phyloP scores from a whole-genome alignment of 2,329 filamentous ascomycete genomes.

The Scedosporium dehoogii region DNA sequence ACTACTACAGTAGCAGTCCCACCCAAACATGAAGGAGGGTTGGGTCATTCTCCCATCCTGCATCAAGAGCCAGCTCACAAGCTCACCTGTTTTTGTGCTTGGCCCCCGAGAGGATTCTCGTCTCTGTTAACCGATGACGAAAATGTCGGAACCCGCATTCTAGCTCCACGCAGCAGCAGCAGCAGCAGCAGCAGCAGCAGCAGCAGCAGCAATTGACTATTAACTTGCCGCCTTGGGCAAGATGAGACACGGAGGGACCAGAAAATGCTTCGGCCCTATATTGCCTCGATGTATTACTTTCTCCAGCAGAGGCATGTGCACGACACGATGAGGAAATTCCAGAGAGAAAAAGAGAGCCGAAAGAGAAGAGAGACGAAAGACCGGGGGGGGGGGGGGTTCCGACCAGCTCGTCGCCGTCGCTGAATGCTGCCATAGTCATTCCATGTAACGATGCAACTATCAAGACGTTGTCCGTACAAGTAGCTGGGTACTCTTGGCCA shows the following conservation, averaged over 20 bases:
- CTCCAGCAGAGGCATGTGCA: not conserved
- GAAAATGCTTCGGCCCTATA: not conserved
- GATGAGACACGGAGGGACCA: not conserved
- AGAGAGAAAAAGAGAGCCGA: too few species aligned
- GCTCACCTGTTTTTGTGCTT: too few species aligned
- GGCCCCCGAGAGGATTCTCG: too few species aligned
- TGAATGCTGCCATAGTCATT: not conserved
- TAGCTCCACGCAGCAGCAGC: not conserved
- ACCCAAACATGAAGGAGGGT: not conserved
- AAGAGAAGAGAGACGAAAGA: too few species aligned
- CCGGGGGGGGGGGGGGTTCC: too few species aligned
- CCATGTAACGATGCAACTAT: not conserved
- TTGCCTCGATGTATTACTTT: not conserved
- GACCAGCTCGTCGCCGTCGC: not conserved
- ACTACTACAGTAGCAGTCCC: not conserved
- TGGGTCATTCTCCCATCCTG: not conserved
- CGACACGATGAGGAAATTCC: too few species aligned
- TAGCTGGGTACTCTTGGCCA: not conserved
- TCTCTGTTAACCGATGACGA: too few species aligned
- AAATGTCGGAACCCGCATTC: too few species aligned
- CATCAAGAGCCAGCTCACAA: not conserved
- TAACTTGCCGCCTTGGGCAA: not conserved
- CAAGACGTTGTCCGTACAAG: not conserved
- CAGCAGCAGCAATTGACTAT: not conserved
- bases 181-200: not conserved